Base-by-base conservation (phyloP, 2,329 filamentous ascomycete species). In the Scleromitrula shiraiana region DNA sequence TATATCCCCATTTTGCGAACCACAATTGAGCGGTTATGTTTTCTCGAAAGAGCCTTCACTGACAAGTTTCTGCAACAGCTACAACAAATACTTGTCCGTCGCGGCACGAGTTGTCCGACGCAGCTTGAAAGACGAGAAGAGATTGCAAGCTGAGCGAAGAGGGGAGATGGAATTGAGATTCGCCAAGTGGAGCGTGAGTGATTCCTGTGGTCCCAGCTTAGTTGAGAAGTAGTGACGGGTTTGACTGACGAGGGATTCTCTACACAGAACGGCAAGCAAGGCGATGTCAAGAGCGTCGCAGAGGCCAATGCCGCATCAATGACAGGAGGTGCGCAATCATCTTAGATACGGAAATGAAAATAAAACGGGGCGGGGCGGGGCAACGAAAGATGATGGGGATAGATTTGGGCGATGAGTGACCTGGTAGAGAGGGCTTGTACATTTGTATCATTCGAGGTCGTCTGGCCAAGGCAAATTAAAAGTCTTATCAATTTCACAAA, bases 21-120 rank as follows among this genome's bases (percentile, higher is more conserved):
- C 9, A 14, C 47, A 52, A 59, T 53, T 53, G 58, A 63, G 51
- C 20, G 17, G 29, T 8, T 43, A 32, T 41, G 26, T 29, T 20
- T 43, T 26, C 17, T 17, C 23, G 20, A 41, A 39, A 48, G 50
- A 53, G 14, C 36, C 44, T 49, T 17, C 36, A 56, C 60, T 65
- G 45, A 65, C 56, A 46, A 56, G 51, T 29, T 70, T 65, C 30
- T 70, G 64, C 44, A 58, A 67, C 70, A 98, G 93, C 76, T 98
- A 98, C 88, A 98, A 98, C 85, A 93, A 90, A 76, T 97, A 96
- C 83, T 83, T 98, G 68, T 83, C 90, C 67, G 81, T 98, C 74
- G 89, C 93, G 66, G 82, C 90, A 72, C 89, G 90, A 72, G 86
- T 88, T 67, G 87, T 98, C 70, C 93, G 94, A 75, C 86, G 88